Evolutionary conservation across 345 rosid species (phyloP), one percentile per base, ranked within the genome.

Genomic region (Lepidium sativum): DNA sequence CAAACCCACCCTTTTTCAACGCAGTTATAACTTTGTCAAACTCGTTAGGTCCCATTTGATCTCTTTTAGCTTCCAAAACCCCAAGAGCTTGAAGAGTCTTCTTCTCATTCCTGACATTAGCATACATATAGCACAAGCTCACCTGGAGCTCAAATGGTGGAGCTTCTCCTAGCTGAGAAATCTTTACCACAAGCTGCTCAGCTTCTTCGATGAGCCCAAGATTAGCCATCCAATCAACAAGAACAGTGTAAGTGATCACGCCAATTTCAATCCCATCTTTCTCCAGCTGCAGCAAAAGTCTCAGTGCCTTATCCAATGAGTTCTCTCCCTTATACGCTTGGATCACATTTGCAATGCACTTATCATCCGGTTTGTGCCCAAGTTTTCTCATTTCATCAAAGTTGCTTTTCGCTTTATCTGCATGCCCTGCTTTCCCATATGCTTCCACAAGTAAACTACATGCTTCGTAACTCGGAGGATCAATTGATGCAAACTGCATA

Each of bases 211-310:
- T 60, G 70, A 91, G 72, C 74, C 73, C 86, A 68, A 94, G 62
- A 64, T 44, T 79, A 44, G 88, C 78, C 69, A 91, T 56, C 95
- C 96, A 91, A 70, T 86, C 92, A 31, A 94, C 75, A 60, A 94
- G 84, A 71, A 81, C 88, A 5, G 86, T 60, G 63, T 77, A 79
- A 14, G 97, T 94, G 54, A 78, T 74, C 67, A 69, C 75, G 54
- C 97, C 99, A n/a, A 83, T 87, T 63, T 88, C 86, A 55, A 83
- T 74, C 27, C 86, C 96, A 70, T 81, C 83, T 79, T 80, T 85
- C 88, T 94, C 91, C 44, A 86, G 89, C 75, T 82, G 55, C 63
- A 94, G 18, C 53, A 94, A 75, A 55, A 90, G 83, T 42, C 73
- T 54, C 68, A 88, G 79, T 33, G 96, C 99, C 78, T 80, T 80